Base-by-base conservation (phyloP, 192 early-diverging fungal species). In the Paraglomus occultum region DNA sequence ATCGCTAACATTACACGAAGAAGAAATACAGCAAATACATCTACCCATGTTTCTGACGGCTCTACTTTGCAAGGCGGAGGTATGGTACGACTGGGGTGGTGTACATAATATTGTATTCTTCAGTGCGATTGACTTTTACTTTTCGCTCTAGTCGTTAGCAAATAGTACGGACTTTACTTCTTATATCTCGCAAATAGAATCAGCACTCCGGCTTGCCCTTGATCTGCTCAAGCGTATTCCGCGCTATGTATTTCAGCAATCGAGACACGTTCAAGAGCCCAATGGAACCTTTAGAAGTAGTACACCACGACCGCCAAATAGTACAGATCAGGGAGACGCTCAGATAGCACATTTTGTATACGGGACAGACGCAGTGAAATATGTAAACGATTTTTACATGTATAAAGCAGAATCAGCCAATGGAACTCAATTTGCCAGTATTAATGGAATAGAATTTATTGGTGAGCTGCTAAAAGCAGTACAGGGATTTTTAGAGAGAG, bases 1-100 rank as follows among this genome's bases (percentile, higher is more conserved):
- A 50, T 82, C 84, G 0, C 87, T 94, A 70, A 90, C 90, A 67
- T 77, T 92, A 48, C 84, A 84, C 48, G 94, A 95, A 44, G 94
- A 95, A 12, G 93, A 95, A 38, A 87, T 87, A 40, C 82, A 86
- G 53, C 88, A 88, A 31, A 82, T 95, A 48, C 95, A 97, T 71
- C 63, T 95, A 2, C 94, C 95, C 0, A 80, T 94, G 72, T 84
- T 92, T 20, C 60, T 93, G 57, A 79, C 86, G 38, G 79, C 81
- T 6, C 60, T 90, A 10, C 68, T 91, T 11, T 71, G 74, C 42
- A 82, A 76, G 59, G 73, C 87, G 18, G 70, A 87, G 73, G 85
- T 83, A 80, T 57, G n/a, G 43, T 14, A 9, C 10, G 12, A 18
- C 43, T 43, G 4, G 11, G 14, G 8, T 38, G n/a, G 3, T 31